Conservation (phyloP, 371 early-diverging fungal species). For the Mucor plumbeus region DNA sequence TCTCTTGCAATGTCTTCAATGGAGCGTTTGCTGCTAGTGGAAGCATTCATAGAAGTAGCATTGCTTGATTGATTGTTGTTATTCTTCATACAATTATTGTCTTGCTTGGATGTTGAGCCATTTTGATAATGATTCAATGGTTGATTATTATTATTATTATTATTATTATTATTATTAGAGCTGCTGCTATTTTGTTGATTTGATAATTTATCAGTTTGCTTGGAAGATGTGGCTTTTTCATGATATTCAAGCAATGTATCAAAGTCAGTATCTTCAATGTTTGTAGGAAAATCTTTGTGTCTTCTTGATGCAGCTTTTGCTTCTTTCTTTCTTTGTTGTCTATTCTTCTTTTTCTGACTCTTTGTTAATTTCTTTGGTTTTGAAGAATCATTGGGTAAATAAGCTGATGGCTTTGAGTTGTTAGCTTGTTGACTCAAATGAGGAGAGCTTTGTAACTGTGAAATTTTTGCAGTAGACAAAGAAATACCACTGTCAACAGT, state of each 20-base stretch:
- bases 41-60: background rate
- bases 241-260: background rate
- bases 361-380: background rate
- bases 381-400: background rate
- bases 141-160: background rate
- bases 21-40: background rate
- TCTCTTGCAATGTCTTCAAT: background rate
- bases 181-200: background rate
- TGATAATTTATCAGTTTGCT: background rate
- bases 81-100: too few relatives aligned
- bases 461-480: background rate
- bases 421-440: background rate
- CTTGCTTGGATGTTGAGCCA: too few relatives aligned
- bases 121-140: too few relatives aligned
- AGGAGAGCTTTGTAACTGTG: background rate
- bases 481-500: background rate
- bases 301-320: slow-evolving; percentile 1
- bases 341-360: slow-evolving; percentile 2
- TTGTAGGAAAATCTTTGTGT: background rate
- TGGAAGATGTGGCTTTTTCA: background rate
- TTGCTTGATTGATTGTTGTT: background rate
- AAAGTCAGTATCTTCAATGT: background rate
- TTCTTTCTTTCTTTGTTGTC: background rate
- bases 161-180: background rate
- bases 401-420: background rate